Evolutionary conservation across 345 rosid species (phyloP).

Genomic region (Lumnitzera racemosa): DNA sequence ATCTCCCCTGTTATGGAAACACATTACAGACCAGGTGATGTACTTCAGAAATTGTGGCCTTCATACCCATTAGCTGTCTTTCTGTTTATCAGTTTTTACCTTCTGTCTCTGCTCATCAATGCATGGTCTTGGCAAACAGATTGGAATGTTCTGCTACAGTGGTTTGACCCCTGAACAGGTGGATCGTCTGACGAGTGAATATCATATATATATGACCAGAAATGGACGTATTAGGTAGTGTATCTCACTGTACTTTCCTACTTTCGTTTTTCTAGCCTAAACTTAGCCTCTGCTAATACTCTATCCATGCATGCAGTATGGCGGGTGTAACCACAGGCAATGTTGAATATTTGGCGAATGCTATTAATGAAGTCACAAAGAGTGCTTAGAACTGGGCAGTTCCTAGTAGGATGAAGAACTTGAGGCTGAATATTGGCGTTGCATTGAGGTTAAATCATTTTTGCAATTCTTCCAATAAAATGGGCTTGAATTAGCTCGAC

Average conservation of each 20-base stretch:
- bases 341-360: slow-evolving; percentile 79
- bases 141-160: slow-evolving; percentile 97
- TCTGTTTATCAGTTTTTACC: neutral
- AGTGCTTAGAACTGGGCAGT: slow-evolving; percentile 18
- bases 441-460: too few relatives aligned
- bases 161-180: slow-evolving; percentile 91
- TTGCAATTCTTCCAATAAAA: too few relatives aligned
- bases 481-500: too few relatives aligned
- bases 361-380: slow-evolving; percentile 72
- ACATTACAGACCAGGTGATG: slow-evolving; percentile 76
- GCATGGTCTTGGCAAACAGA: slow-evolving; percentile 35
- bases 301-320: slow-evolving; percentile 44
- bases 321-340: slow-evolving; percentile 86
- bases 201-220: slow-evolving; percentile 83
- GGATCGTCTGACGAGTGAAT: slow-evolving; percentile 68
- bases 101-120: neutral
- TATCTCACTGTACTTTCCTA: neutral
- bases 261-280: neutral
- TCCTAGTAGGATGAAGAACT: too few relatives aligned
- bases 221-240: slow-evolving; percentile 87
- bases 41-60: neutral
- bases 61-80: neutral
- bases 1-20: slow-evolving; percentile 80
- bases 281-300: neutral
- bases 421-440: too few relatives aligned